These are phyloP conservation scores for Penicillium freii DNA, from an alignment of 2,329 filamentous ascomycete species.

Conservation along the genomic window DNA sequence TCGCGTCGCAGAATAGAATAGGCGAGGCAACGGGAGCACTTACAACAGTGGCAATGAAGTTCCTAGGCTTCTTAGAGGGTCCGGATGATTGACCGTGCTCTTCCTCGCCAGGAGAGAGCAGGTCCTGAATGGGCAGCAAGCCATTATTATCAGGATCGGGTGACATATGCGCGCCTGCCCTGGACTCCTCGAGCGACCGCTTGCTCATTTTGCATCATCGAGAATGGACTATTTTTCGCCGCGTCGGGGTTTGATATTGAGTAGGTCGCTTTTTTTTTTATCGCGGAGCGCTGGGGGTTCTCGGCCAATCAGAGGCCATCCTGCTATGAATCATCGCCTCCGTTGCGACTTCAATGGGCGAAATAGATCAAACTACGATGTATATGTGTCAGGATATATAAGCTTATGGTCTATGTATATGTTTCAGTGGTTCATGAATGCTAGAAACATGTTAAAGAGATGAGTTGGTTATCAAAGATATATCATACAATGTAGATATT, in stretches of 20 bases:
- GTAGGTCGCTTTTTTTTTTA: conserved; percentile 7
- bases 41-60: conserved; percentile 43
- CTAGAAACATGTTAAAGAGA: neutral
- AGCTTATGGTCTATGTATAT: neutral
- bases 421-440: neutral
- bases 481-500: neutral
- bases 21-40: conserved; percentile 1
- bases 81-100: conserved; percentile 24
- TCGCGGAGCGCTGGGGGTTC: neutral
- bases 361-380: neutral
- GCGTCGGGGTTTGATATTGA: conserved; percentile 6
- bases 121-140: conserved; percentile 33
- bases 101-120: conserved; percentile 37
- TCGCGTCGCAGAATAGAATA: neutral
- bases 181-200: conserved; percentile 36
- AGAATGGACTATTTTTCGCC: neutral
- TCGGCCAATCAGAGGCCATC: conserved; percentile 12
- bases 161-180: conserved; percentile 19
- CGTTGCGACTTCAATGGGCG: conserved; percentile 1
- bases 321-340: conserved; percentile 15
- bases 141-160: conserved; percentile 29
- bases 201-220: conserved; percentile 40
- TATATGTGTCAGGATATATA: neutral
- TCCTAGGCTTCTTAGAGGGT: conserved; percentile 36
- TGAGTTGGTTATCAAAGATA: neutral